Evolutionary conservation across 352 stramenopile genomes (phyloP).

Genomic region (Phytopythium litorale): DNA sequence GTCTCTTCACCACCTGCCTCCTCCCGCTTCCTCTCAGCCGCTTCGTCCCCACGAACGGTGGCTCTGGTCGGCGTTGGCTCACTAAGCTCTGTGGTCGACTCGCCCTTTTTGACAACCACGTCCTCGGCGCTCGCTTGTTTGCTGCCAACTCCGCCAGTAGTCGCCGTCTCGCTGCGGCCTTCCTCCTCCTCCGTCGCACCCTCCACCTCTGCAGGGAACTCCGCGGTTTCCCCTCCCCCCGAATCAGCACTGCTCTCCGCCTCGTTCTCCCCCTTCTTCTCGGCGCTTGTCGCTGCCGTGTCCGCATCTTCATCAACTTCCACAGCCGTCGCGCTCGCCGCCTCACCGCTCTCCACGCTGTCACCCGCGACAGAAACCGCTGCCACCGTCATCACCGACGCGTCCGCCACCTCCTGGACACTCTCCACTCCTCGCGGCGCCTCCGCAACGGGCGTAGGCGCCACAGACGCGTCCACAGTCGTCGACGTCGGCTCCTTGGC

Average conservation of each 20-base stretch:
- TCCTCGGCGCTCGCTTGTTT: not conserved
- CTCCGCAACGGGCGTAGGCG: not conserved
- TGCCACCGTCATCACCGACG: not conserved
- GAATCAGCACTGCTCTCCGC: not conserved
- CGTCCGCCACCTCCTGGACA: not conserved
- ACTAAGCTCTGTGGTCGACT: not conserved
- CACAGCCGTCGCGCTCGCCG: not conserved
- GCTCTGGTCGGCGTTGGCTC: not conserved
- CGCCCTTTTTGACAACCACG: not conserved
- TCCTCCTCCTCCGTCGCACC: conserved; percentile 3
- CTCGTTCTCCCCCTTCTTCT: not conserved
- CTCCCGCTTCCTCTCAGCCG: not conserved
- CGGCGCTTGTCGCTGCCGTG: not conserved
- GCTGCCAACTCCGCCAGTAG: not conserved
- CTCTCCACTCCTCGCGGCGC: not conserved
- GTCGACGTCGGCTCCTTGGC: conserved; percentile 1
- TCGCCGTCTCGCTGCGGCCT: conserved; percentile 1
- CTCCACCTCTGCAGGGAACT: not conserved
- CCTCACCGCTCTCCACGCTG: not conserved
- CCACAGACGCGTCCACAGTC: not conserved
- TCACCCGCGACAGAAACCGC: not conserved
- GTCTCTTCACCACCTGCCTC: not conserved
- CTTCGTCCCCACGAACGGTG: not conserved
- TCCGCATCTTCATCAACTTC: not conserved
- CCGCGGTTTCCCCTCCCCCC: not conserved